Evolutionary conservation across 139 green algal genomes (phyloP), one percentile per base, ranked within the genome.

Genomic region (Chlorella vulgaris): DNA sequence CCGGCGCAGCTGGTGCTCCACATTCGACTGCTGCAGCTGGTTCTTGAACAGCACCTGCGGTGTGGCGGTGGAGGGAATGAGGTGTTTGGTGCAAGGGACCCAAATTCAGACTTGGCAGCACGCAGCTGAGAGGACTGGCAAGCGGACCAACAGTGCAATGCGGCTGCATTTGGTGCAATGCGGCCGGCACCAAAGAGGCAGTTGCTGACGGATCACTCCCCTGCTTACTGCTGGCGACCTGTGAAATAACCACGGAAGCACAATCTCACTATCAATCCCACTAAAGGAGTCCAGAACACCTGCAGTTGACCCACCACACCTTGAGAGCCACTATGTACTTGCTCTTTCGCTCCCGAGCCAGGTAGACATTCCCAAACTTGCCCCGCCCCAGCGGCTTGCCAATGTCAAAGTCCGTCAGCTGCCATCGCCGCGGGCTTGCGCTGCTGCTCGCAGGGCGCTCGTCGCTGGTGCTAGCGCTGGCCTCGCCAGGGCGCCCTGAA

Each of bases 331-430:
- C 94, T 7, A 99, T 93, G 83, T 93, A 98, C 78, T 96, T 92
- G 84, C 83, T 96, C 42, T 88, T 83, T 83, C 94, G 96, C 87
- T 99, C 97, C 4, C 96, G 84, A 0, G 97, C 97, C 35, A 99
- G 85, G 90, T 99, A 99, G 24, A 99, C 97, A 71, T 98, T 99
- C 60, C 97, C 97, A 88, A 99, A 99, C 82, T 99, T 99, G 69
- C 97, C 97, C 51, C 92, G 88, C 2, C 97, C 97, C 29, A 99
- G 88, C 7, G 95, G 96, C 81, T 91, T 96, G 38, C 97, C 96
- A 38, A 99, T 98, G 73, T 99, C 97, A 80, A 99, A 99, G 85
- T 99, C 96, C 13, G 78, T 82, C 7, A 99, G 88, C 80, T 89
- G 85, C 96, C 96, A 99, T 19, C 84, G 70, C 28, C 89, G 81